phyloP scores from a whole-genome alignment of 805 yeast species.

The Schwanniomyces sp. region DNA sequence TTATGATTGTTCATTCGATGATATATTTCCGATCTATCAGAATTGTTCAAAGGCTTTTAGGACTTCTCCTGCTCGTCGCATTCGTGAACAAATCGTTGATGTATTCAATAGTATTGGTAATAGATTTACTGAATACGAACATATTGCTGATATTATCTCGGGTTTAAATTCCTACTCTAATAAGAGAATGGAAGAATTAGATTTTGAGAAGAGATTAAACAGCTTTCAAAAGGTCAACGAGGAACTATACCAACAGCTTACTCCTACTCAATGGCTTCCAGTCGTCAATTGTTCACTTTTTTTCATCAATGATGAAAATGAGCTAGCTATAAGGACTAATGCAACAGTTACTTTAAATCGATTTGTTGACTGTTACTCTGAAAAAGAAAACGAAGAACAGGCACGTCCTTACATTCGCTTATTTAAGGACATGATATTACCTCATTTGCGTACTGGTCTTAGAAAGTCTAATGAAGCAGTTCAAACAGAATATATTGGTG shows the following conservation, averaged over 20 bases:
- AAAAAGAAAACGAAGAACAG: slow-evolving; percentile 17
- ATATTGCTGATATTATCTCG: slow-evolving; percentile 51
- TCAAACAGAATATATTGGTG: slow-evolving; percentile 67
- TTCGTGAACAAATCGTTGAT: slow-evolving; percentile 60
- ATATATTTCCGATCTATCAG: slow-evolving; percentile 48
- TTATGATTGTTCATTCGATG: slow-evolving; percentile 53
- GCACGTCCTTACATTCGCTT: slow-evolving; percentile 32
- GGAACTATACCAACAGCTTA: slow-evolving; percentile 38
- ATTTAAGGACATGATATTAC: slow-evolving; percentile 58
- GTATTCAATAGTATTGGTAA: slow-evolving; percentile 61
- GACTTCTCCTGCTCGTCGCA: slow-evolving; percentile 54
- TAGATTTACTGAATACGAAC: slow-evolving; percentile 42
- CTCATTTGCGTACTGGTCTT: slow-evolving; percentile 66
- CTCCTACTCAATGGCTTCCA: slow-evolving; percentile 75
- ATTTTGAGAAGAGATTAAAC: slow-evolving; percentile 70
- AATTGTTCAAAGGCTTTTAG: slow-evolving; percentile 59
- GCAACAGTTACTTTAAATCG: slow-evolving; percentile 64
- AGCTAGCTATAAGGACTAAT: slow-evolving; percentile 75
- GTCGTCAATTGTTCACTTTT: slow-evolving; percentile 65
- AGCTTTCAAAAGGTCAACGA: slow-evolving; percentile 72
- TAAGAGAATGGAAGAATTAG: slow-evolving; percentile 67
- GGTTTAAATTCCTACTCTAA: slow-evolving; percentile 71
- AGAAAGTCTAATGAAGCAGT: slow-evolving; percentile 57
- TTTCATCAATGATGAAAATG: slow-evolving; percentile 75
- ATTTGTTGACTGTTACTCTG: slow-evolving; percentile 59